phyloP scores from a whole-genome alignment of 352 stramenopile genomes.

The Phytophthora pistaciae region DNA sequence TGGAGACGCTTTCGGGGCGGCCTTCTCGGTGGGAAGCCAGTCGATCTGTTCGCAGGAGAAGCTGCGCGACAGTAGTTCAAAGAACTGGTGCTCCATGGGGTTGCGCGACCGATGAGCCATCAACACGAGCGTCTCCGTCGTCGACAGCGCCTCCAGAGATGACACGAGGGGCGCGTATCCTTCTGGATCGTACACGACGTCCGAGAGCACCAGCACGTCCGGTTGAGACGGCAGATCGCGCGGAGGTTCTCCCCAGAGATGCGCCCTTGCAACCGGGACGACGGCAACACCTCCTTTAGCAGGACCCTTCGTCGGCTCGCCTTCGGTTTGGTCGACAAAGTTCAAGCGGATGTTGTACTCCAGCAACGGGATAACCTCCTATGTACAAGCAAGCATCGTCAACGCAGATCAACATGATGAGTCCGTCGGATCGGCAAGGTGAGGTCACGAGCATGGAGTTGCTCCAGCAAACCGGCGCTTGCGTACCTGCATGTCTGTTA shows the following conservation, averaged over 20 bases:
- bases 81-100: slow-evolving; percentile 86
- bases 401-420: slow-evolving; percentile 28
- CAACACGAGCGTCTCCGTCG: slow-evolving; percentile 54
- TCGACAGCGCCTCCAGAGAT: slow-evolving; percentile 58
- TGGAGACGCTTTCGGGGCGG: slow-evolving; percentile 18
- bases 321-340: slow-evolving; percentile 29
- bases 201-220: slow-evolving; percentile 79
- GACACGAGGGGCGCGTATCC: slow-evolving; percentile 73
- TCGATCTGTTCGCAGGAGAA: slow-evolving; percentile 63
- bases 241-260: slow-evolving; percentile 67
- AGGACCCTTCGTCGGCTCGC: slow-evolving; percentile 6
- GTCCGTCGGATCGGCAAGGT: slow-evolving; percentile 9
- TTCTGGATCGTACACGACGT: slow-evolving; percentile 85
- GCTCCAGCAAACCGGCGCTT: slow-evolving; percentile 16
- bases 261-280: slow-evolving; percentile 38
- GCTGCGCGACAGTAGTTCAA: slow-evolving; percentile 56
- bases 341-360: slow-evolving; percentile 85
- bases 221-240: slow-evolving; percentile 46
- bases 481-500: slow-evolving; percentile 76
- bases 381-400: slow-evolving; percentile 17
- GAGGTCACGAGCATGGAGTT: slow-evolving; percentile 11
- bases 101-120: slow-evolving; percentile 85
- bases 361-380: slow-evolving; percentile 78
- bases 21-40: slow-evolving; percentile 42
- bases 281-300: slow-evolving; percentile 24